Conservation (phyloP, 1,284 basidiomycete species). For the Ganoderma sinense region DNA sequence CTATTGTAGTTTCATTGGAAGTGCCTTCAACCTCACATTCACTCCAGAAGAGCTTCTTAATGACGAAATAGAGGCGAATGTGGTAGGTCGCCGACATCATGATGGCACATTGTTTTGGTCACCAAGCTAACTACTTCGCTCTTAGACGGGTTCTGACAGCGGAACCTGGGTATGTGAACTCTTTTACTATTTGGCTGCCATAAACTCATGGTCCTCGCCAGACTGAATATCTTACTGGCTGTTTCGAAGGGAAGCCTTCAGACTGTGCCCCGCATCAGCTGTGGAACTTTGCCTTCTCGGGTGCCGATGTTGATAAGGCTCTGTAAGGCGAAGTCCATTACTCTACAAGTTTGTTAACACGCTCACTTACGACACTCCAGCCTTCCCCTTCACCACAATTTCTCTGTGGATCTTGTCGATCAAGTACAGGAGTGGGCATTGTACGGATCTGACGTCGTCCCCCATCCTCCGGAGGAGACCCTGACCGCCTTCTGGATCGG, state of each 20-base stretch:
- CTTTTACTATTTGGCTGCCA: not conserved
- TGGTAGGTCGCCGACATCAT: conserved; percentile 40
- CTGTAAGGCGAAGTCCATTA: conserved; percentile 43
- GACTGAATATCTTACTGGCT: conserved; percentile 61
- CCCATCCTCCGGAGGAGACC: conserved; percentile 51
- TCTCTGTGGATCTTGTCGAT: conserved; percentile 55
- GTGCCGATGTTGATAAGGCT: conserved; percentile 56
- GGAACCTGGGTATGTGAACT: conserved; percentile 54
- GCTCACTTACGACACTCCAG: conserved; percentile 22
- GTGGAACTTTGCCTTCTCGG: conserved; percentile 67
- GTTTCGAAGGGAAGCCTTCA: conserved; percentile 53
- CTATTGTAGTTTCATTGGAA: conserved; percentile 56
- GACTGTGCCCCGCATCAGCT: conserved; percentile 53
- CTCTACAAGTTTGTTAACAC: not conserved
- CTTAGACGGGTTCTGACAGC: conserved; percentile 60
- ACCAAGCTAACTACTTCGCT: not conserved
- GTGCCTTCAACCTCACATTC: conserved; percentile 51
- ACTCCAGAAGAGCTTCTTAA: conserved; percentile 50
- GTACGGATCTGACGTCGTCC: conserved; percentile 52
- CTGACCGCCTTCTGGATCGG: conserved; percentile 66
- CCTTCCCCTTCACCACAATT: conserved; percentile 50
- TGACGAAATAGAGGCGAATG: conserved; percentile 54
- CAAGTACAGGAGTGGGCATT: conserved; percentile 57
- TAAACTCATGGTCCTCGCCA: conserved; percentile 26
- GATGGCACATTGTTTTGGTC: not conserved